A percentile compares a stretch with the other conserved stretches of the same genome.
Evolutionary conservation across 768 basidiomycete species (phyloP).

Genomic region (Boletus vinaceobasis): DNA sequence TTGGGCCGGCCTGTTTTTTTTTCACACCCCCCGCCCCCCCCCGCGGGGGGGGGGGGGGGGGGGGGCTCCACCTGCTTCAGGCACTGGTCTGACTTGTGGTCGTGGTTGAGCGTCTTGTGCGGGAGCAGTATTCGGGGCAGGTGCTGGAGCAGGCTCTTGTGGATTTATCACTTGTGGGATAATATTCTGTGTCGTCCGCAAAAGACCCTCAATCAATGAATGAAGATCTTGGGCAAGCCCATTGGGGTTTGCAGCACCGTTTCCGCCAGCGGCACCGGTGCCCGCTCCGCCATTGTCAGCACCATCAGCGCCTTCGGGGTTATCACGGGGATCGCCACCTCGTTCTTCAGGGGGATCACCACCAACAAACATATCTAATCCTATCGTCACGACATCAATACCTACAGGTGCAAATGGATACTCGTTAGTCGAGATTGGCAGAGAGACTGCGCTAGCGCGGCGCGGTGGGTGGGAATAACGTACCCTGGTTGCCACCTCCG

Average conservation of each 20-base stretch:
- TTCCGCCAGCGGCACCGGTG: slow-evolving; percentile 12
- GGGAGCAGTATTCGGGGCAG: neutral
- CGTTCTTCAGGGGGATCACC: slow-evolving; percentile 12
- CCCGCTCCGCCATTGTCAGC: neutral
- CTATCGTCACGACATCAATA: slow-evolving; percentile 35
- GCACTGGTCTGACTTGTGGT: slow-evolving; percentile 5
- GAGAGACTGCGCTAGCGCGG: slow-evolving; percentile 7
- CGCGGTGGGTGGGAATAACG: slow-evolving; percentile 2
- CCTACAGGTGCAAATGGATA: slow-evolving; percentile 5
- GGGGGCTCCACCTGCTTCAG: too few species aligned
- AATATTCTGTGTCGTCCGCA: slow-evolving; percentile 26
- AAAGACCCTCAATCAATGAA: slow-evolving; percentile 23
- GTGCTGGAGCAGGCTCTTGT: slow-evolving; percentile 8
- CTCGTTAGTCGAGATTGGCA: slow-evolving; percentile 21
- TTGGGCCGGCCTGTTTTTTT: too few species aligned
- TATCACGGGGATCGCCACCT: slow-evolving; percentile 10
- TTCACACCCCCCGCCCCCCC: too few species aligned
- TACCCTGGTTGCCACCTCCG: slow-evolving; percentile 19
- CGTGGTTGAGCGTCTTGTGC: slow-evolving; percentile 3
- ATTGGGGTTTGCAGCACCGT: slow-evolving; percentile 19
- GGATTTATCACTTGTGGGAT: slow-evolving; percentile 21
- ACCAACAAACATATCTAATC: slow-evolving; percentile 39
- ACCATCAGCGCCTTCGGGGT: slow-evolving; percentile 3
- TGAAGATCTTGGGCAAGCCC: slow-evolving; percentile 23
- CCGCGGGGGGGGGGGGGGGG: too few species aligned